Conservation (phyloP, 768 basidiomycete genomes). For the Termitomyces sp. region DNA sequence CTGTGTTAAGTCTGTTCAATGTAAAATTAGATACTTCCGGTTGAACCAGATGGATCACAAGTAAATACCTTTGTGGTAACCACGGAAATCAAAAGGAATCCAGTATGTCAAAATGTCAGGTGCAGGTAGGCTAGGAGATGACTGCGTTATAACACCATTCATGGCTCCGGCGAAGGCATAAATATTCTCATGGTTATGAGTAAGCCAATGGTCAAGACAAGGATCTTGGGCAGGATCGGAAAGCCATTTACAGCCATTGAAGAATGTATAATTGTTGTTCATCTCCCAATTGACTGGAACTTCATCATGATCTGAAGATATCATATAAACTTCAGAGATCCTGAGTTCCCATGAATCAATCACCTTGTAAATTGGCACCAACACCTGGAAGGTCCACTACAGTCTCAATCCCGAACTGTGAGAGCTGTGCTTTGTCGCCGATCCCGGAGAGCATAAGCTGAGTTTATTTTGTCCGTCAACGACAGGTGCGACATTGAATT, state of each 20-base stretch:
- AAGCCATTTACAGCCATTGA: conserved; percentile 23
- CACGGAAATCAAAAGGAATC: conserved; percentile 21
- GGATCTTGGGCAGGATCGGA: conserved; percentile 24
- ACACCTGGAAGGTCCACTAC: conserved; percentile 31
- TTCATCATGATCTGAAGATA: conserved; percentile 27
- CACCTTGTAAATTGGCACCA: conserved; percentile 34
- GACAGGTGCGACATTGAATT: too few species aligned
- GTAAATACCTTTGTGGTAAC: conserved; percentile 22
- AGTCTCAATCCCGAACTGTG: conserved; percentile 21
- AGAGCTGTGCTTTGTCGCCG: conserved; percentile 23
- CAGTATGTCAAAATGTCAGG: conserved; percentile 26
- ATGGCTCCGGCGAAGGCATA: conserved; percentile 25
- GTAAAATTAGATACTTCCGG: not conserved
- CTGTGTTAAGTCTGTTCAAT: not conserved
- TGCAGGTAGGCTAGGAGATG: conserved; percentile 16
- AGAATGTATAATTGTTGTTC: conserved; percentile 24
- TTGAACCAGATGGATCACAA: not conserved
- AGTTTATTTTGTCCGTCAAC: not conserved
- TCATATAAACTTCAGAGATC: not conserved
- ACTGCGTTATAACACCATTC: conserved; percentile 20
- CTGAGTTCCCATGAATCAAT: not conserved
- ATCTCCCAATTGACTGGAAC: conserved; percentile 25
- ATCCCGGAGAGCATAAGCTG: conserved; percentile 33
- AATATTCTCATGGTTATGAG: conserved; percentile 18
- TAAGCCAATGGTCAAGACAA: conserved; percentile 25